Percentiles rank a stretch among this genome's conserved stretches.
These are phyloP conservation scores for Lenzites betulinus DNA, from an alignment of 768 basidiomycete genomes.

Conservation along the genomic window DNA sequence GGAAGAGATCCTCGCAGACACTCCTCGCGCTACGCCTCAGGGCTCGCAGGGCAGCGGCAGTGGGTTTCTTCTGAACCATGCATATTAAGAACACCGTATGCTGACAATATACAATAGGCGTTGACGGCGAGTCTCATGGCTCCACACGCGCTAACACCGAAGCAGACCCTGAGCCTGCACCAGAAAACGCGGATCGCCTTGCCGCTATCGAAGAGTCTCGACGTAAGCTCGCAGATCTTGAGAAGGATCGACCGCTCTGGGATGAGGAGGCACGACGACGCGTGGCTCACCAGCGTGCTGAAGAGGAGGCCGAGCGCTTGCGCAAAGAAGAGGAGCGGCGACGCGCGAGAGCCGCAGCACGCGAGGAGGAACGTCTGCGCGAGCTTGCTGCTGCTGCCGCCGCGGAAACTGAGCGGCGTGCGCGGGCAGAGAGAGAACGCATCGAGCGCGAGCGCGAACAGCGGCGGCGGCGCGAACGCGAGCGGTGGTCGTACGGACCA, in stretches of 20 bases:
- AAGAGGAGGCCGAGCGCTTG: slow-evolving; percentile 31
- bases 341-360: slow-evolving; percentile 20
- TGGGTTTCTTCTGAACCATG: not conserved
- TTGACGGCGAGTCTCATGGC: not conserved
- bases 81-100: no score
- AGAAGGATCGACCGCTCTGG: slow-evolving; percentile 63
- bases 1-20: slow-evolving; percentile 8
- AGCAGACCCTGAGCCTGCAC: not conserved
- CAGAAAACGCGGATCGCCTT: slow-evolving; percentile 35
- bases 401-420: slow-evolving; percentile 32
- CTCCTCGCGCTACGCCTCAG: not conserved
- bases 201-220: slow-evolving; percentile 62
- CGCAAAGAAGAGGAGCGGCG: slow-evolving; percentile 21
- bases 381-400: slow-evolving; percentile 30
- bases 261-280: slow-evolving; percentile 54
- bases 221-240: slow-evolving; percentile 67
- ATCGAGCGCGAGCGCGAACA: slow-evolving; percentile 41
- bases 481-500: slow-evolving; percentile 55
- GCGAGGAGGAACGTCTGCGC: slow-evolving; percentile 26
- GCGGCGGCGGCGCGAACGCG: slow-evolving; percentile 47
- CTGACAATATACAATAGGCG: not conserved
- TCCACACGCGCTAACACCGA: not conserved
- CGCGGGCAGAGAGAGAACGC: slow-evolving; percentile 33
- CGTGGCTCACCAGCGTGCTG: slow-evolving; percentile 45
- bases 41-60: slow-evolving; percentile 12